These are phyloP conservation scores for Plantago lanceolata DNA, from an alignment of 305 asterid genomes.

Conservation along the genomic window DNA sequence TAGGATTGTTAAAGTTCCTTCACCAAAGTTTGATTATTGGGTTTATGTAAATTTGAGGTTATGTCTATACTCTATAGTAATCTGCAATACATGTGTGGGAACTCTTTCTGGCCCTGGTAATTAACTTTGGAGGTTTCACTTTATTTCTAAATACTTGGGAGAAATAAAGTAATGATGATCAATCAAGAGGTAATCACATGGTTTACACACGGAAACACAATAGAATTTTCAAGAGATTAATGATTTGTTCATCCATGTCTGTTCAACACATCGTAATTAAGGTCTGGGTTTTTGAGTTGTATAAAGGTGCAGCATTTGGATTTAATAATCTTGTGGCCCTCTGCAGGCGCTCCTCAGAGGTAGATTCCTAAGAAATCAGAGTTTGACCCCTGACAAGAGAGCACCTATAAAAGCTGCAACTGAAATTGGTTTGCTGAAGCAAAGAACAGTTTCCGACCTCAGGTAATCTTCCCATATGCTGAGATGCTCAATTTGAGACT, in stretches of 20 bases:
- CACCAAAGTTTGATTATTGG: too few relatives aligned
- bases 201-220: too few relatives aligned
- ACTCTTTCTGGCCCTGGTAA: too few relatives aligned
- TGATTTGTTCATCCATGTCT: neutral
- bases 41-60: too few relatives aligned
- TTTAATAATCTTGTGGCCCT: constrained; percentile 6
- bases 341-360: constrained; percentile 79
- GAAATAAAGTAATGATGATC: too few relatives aligned
- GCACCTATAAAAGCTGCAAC: constrained; percentile 53
- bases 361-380: constrained; percentile 63
- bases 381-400: constrained; percentile 40
- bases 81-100: too few relatives aligned
- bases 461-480: constrained; percentile 40
- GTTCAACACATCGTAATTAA: neutral
- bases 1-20: too few relatives aligned
- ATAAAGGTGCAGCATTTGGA: constrained; percentile 4
- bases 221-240: too few relatives aligned
- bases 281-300: constrained; percentile 9
- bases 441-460: constrained; percentile 72
- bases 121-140: too few relatives aligned
- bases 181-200: neutral
- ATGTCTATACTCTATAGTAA: too few relatives aligned
- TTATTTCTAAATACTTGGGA: too few relatives aligned
- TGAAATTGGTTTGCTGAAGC: constrained; percentile 73
- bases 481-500: neutral